A percentile compares a stretch with the other conserved stretches of the same genome.
Evolutionary conservation across 1,139 yeast genomes (phyloP).

Genomic region (Pichia sp.): DNA sequence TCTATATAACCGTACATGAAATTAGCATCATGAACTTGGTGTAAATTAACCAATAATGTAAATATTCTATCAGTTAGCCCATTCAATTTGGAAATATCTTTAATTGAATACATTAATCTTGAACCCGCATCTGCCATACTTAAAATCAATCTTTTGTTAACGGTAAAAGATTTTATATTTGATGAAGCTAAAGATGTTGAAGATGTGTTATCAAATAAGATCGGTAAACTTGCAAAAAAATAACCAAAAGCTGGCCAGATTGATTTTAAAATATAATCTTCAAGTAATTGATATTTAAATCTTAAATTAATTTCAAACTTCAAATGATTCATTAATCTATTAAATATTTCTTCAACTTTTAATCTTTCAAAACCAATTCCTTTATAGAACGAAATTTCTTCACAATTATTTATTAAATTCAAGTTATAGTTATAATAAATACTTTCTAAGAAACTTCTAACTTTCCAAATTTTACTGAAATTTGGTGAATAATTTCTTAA

Average conservation of each 20-base stretch:
- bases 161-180: constrained; percentile 83
- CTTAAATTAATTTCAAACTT: constrained; percentile 47
- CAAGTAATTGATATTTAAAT: constrained; percentile 62
- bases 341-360: constrained; percentile 57
- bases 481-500: constrained; percentile 75
- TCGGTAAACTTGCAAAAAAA: constrained; percentile 84
- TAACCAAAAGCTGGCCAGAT: constrained; percentile 96
- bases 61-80: constrained; percentile 89
- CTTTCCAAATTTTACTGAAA: constrained; percentile 72
- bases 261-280: constrained; percentile 82
- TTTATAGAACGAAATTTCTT: constrained; percentile 90
- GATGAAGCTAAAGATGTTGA: constrained; percentile 30
- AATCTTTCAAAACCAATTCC: constrained; percentile 79
- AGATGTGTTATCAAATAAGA: constrained; percentile 37
- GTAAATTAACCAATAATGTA: constrained; percentile 65
- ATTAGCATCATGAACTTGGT: constrained; percentile 70
- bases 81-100: constrained; percentile 85
- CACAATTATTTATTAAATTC: constrained; percentile 80
- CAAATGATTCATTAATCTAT: constrained; percentile 43
- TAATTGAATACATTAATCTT: constrained; percentile 90
- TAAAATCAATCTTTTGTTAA: constrained; percentile 83
- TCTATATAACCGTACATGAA: constrained; percentile 51
- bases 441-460: constrained; percentile 77
- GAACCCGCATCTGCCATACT: constrained; percentile 95
- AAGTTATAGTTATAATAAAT: constrained; percentile 83